Base-by-base conservation (phyloP, 768 basidiomycete species). In the Naganishia antarctica region DNA sequence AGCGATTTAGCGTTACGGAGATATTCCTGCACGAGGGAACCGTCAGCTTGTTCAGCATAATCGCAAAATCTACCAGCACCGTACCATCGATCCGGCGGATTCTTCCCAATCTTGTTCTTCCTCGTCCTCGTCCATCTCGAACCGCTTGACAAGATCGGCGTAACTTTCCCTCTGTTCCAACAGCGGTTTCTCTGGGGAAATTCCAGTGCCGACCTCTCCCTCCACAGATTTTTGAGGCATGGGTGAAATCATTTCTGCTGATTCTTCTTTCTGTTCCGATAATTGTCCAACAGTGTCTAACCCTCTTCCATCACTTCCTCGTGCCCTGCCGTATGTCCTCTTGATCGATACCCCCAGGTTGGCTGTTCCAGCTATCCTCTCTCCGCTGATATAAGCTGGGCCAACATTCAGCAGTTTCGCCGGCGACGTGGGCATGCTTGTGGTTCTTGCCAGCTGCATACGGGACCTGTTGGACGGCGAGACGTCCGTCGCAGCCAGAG, bases 131-230 rank as follows among this genome's bases (percentile, higher is more conserved):
- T 75, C 73, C 29, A 72, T 69, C 49, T 71, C 74, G 34, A 65
- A 71, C 60, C 67, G 65, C 65, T 71, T 68, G 21, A 70, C 60
- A 26, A 76, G 58, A 16, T 74, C 73, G 1, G 73, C 70, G 69
- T 74, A 73, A 44, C 71, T 73, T 64, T 65, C 69, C 45, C 69
- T 68, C 32, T 34, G 31, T 40, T 57, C 53, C 29, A 43, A 25
- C 40, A 61, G 7, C 28, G 49, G 49, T 21, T 41, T 16, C 41
- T 34, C 43, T 37, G 53, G 34, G 2, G 53, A 40, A 8, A 32
- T 57, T 21, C 18, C 13, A 26, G 34, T 25, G 21, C 1, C 23
- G 11, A 40, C 53, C 37, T 34, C 29, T 21, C 32, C n/a, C 11
- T 13, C 2, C 8, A 16, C 31, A 6, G 50, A 31, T n/a, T 26